Conservation (phyloP, 2,329 filamentous ascomycete species). For the Fusarium sp. region DNA sequence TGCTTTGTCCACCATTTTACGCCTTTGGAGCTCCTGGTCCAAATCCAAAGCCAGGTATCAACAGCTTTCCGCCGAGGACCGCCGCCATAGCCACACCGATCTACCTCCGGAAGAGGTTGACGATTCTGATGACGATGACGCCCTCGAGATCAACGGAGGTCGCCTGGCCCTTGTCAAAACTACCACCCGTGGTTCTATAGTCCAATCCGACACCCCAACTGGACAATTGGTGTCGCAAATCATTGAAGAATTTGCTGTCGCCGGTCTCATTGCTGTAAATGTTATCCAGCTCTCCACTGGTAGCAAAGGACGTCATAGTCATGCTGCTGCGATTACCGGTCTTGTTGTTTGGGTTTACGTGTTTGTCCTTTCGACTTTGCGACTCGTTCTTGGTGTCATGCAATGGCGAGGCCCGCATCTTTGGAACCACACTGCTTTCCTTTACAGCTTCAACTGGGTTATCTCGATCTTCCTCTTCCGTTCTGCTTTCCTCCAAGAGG, state of each 20-base stretch:
- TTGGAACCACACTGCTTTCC: conserved; percentile 91
- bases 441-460: conserved; percentile 88
- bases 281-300: conserved; percentile 72
- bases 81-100: conserved; percentile 63
- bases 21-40: conserved; percentile 64
- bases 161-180: conserved; percentile 71
- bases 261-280: conserved; percentile 79
- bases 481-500: conserved; percentile 84
- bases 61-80: conserved; percentile 61
- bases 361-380: conserved; percentile 77
- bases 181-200: conserved; percentile 71
- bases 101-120: conserved; percentile 61
- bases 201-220: conserved; percentile 81
- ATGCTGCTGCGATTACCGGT: conserved; percentile 73
- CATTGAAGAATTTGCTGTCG: conserved; percentile 80
- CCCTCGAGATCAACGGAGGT: conserved; percentile 68
- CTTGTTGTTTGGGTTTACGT: conserved; percentile 86
- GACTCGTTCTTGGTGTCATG: conserved; percentile 75
- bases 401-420: conserved; percentile 78
- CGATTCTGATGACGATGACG: conserved; percentile 70
- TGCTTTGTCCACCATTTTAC: conserved; percentile 67
- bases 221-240: conserved; percentile 78
- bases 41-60: conserved; percentile 67
- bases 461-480: conserved; percentile 83
- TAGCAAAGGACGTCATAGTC: conserved; percentile 70